Conservation (phyloP, 2,329 filamentous ascomycete genomes). For the Scopulariopsis brevicaulis region DNA sequence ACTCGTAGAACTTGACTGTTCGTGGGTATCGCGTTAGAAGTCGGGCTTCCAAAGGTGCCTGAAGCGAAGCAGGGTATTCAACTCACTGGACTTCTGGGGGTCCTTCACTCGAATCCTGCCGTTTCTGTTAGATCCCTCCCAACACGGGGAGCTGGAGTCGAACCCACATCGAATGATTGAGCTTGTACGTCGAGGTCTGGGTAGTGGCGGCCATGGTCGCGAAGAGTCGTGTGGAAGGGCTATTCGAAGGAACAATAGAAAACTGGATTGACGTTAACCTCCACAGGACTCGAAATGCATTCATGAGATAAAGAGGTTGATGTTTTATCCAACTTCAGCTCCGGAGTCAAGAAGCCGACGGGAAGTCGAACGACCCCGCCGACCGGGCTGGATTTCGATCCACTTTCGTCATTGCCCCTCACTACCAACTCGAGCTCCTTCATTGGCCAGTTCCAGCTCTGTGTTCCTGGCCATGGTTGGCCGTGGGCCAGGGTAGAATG, state of each 20-base stretch:
- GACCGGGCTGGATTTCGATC: neutral
- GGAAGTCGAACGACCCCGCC: neutral
- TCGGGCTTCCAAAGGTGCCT: slow-evolving; percentile 2
- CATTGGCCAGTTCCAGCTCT: too few relatives aligned
- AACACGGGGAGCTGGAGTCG: neutral
- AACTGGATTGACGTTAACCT: neutral
- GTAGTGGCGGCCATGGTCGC: slow-evolving; percentile 57
- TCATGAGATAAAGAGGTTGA: neutral
- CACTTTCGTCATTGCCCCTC: slow-evolving; percentile 3
- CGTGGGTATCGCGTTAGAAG: neutral
- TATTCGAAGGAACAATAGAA: neutral
- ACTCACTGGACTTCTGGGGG: slow-evolving; percentile 61
- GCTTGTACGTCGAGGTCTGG: slow-evolving; percentile 66
- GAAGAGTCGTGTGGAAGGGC: slow-evolving; percentile 10
- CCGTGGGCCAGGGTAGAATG: too few relatives aligned
- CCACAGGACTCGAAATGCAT: neutral
- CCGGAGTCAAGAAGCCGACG: neutral
- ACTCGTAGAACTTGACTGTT: slow-evolving; percentile 82
- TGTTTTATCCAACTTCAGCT: neutral
- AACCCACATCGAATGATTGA: slow-evolving; percentile 75
- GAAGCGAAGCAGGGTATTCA: slow-evolving; percentile 17
- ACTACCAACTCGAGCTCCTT: too few relatives aligned
- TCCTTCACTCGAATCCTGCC: slow-evolving; percentile 86
- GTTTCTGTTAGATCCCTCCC: slow-evolving; percentile 7
- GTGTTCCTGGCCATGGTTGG: too few relatives aligned